Percentiles rank a stretch among this genome's conserved stretches.
Evolutionary conservation across 495 filamentous ascomycete species (phyloP).

Genomic region (Xylaria palmicola): DNA sequence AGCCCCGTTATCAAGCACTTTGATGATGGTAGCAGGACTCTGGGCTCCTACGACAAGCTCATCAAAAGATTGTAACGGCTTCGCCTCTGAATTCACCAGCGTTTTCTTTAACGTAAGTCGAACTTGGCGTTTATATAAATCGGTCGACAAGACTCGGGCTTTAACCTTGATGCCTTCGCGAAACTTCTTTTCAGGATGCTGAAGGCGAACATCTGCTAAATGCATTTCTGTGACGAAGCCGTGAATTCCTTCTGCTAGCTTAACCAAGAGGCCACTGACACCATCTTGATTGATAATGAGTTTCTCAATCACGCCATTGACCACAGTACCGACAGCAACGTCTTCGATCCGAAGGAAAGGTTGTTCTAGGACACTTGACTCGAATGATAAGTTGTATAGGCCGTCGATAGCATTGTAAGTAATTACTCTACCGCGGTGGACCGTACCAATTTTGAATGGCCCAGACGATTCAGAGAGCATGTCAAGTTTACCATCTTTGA

Average conservation of each 20-base stretch:
- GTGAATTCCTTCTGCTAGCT: conserved; percentile 78
- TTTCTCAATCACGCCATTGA: conserved; percentile 83
- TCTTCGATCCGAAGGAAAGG: conserved; percentile 89
- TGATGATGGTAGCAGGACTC: conserved; percentile 81
- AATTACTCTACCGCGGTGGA: conserved; percentile 76
- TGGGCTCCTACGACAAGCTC: conserved; percentile 67
- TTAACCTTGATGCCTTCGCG: conserved; percentile 81
- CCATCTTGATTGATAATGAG: conserved; percentile 71
- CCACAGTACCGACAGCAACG: conserved; percentile 73
- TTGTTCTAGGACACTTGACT: conserved; percentile 78
- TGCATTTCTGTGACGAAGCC: conserved; percentile 87
- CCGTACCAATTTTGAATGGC: conserved; percentile 70
- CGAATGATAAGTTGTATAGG: conserved; percentile 79
- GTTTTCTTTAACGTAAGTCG: conserved; percentile 93
- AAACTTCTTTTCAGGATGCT: conserved; percentile 95
- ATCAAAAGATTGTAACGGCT: conserved; percentile 72
- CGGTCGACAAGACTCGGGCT: conserved; percentile 76
- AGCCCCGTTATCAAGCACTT: conserved; percentile 71
- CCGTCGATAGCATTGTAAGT: conserved; percentile 87
- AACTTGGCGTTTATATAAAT: conserved; percentile 72
- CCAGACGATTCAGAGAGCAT: conserved; percentile 71
- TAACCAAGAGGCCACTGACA: conserved; percentile 76
- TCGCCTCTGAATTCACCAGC: conserved; percentile 79
- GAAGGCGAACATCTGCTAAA: conserved; percentile 79
- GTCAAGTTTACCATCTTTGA: conserved; percentile 85